Base-by-base conservation (phyloP, 2,329 filamentous ascomycete species). In the Fusarium avenaceum region DNA sequence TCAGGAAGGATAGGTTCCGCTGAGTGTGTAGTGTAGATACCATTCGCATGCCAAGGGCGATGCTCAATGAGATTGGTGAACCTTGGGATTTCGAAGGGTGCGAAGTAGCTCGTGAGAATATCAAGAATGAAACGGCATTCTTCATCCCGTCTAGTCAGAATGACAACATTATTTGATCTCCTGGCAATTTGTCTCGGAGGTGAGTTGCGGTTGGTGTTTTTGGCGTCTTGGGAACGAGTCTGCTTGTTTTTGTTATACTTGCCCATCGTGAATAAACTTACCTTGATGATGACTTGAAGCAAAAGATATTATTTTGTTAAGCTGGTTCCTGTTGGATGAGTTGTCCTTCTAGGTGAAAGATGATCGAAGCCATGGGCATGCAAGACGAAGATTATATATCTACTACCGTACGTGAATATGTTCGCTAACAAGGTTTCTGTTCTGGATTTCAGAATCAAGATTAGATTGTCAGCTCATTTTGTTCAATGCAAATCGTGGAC, bases 1-100 rank as follows among this genome's bases (percentile, higher is more conserved):
- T 54, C 45, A 8, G 59, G 56, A 6, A 63, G 30, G 28, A 63
- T 48, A 11, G 56, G 35, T n/a, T 45, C 42, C 10, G 19, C 19
- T 1, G 56, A 61, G 19, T 28, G 28, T 6, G 54, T 22, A 14
- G 35, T 54, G 30, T 61, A 63, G 20, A 54, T 22, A 2, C 47
- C 42, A 10, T 24, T 43, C 11, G 32, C 10, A 1, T 28, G 15
- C 28, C 45, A 39, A 7, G 11, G 19, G 5, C 47, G 38, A 11
- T 55, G 43, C 3, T 26, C 7, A 17, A 62, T 26, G 33, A 63
- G 20, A 30, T 43, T 20, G 10, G 43, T 48, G 24, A 40, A 46
- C 3, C 33, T 43, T n/a, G 30, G 26, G 2, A 45, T 44, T 28
- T 42, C 32, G 4, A 61, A n/a, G 2, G 51, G 56, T 22, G 32